Base-by-base conservation (phyloP, 2,329 filamentous ascomycete species). In the Blumeria hordei region DNA sequence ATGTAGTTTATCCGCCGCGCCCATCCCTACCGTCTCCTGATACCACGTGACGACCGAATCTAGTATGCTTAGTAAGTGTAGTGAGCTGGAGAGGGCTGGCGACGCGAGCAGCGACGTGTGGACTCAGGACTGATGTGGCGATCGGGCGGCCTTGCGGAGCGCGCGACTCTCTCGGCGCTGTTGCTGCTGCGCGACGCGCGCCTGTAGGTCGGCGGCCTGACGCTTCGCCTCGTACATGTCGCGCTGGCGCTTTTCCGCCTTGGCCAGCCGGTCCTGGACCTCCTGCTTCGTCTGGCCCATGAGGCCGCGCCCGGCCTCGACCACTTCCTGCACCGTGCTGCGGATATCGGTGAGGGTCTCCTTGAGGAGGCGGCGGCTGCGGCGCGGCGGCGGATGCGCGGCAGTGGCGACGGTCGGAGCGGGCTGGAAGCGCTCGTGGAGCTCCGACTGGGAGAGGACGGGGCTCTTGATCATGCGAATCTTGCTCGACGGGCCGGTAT, bases 221-320 rank as follows among this genome's bases (percentile, higher is more conserved):
- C 34, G 50, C 41, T 54, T 39, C 12, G 18, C 41, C 18, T 47
- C 44, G 58, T 62, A 63, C 12, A 34, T 51, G n/a, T 58, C 35
- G 35, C 55, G 54, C 53, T 58, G 54, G 12, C 57, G 55, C 39
- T 44, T 41, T 18, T 59, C 55, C 1, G 14, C 44, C 55, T 61
- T 60, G 12, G 55, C 55, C 35, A 52, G 54, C 33, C 58, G 59
- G 3, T 35, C 61, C 33, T 62, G 57, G 45, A 64, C 61, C 6
- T 63, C 63, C 16, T 66, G 62, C 53, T 68, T 64, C 35, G 68
- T 69, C 14, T 64, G 62, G 56, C 54, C 44, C 4, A 53, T 21
- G 11, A 60, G 37, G 18, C 55, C 55, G n/a, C 41, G 44, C 3
- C 52, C 49, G 9, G 67, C 61, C 54, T 67, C 64, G 45, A 67